Base-by-base conservation (phyloP, 2,329 filamentous ascomycete species). In the Botryosphaeria dothidea region DNA sequence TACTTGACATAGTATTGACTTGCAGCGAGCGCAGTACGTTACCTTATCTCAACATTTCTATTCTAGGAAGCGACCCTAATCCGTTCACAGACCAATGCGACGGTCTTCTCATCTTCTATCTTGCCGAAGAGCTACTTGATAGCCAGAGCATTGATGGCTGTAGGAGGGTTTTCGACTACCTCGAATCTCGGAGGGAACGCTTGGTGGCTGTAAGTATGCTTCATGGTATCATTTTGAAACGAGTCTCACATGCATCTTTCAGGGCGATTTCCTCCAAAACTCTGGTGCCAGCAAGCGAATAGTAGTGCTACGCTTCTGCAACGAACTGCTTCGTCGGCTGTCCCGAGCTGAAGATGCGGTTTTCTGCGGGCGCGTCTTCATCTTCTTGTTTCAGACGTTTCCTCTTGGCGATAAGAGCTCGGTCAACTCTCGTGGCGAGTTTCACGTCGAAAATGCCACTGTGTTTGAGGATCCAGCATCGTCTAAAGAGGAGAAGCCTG, bases 381-480 rank as follows among this genome's bases (percentile, higher is more conserved):
- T 99, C 68, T 99, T 97, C 78, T 87, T 99, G 74, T 99, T 98
- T 78, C 95, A 99, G 77, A 96, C 93, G 76, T 98, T 99, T 73
- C 95, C 95, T 1, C 83, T 99, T 0, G 94, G 94, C 34, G 96
- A 99, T 78, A 95, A 94, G 75, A 98, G 95, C 75, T 97, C 95
- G 0, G 95, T 99, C 57, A 99, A 99, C 73, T 84, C 98, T 43
- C 88, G 95, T 60, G 95, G 95, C 70, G 94, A 98, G 79, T 99
- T 95, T 70, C 95, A 99, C 73, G 88, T 91, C 27, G 95, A 98
- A 72, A 99, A 99, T 81, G 87, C 93, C 64, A 99, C 96, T 1
- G 88, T 86, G 0, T 99, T 88, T 72, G 92, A 97, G 72, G 84
- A 88, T 36, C 79, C 82, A 6, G 70, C 78, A 1, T 71, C 80